Percentiles rank a stretch among this genome's conserved stretches.
These are phyloP conservation scores for Coix lacrymajobi DNA, from an alignment of 176 grass and related monocot genomes.

Conservation along the genomic window DNA sequence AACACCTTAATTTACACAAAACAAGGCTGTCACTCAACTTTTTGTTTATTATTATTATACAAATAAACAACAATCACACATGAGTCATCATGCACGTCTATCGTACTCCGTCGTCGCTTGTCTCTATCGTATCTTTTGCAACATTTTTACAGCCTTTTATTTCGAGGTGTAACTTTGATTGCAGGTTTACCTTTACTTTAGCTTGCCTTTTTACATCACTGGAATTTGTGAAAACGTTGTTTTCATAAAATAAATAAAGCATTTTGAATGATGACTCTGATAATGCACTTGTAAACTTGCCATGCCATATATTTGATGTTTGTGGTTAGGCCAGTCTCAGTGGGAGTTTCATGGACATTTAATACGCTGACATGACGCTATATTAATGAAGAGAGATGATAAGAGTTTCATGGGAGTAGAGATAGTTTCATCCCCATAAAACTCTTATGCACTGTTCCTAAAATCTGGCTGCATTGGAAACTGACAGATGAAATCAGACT, in stretches of 20 bases:
- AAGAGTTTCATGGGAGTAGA: too few relatives aligned
- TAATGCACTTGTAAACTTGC: neutral
- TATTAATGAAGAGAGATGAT: too few relatives aligned
- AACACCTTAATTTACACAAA: neutral
- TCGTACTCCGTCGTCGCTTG: neutral
- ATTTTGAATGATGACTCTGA: neutral
- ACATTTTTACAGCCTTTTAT: neutral
- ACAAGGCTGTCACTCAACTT: neutral
- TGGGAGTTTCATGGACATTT: too few relatives aligned
- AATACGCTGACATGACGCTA: too few relatives aligned
- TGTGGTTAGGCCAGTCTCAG: too few relatives aligned
- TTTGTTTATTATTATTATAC: neutral
- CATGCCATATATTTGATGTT: neutral
- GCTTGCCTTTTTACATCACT: neutral
- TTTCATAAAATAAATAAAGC: neutral
- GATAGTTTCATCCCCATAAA: too few relatives aligned
- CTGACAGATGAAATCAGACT: too few relatives aligned
- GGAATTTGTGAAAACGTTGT: neutral
- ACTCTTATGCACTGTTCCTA: too few relatives aligned
- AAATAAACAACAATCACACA: neutral
- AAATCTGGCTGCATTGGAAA: too few relatives aligned
- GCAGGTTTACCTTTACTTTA: neutral
- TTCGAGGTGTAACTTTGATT: neutral
- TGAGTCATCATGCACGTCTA: neutral
- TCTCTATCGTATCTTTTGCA: neutral